A percentile compares a stretch with the other conserved stretches of the same genome.
These are phyloP conservation scores for Annulohypoxylon maeteangense DNA, from an alignment of 495 filamentous ascomycete genomes.

Conservation along the genomic window DNA sequence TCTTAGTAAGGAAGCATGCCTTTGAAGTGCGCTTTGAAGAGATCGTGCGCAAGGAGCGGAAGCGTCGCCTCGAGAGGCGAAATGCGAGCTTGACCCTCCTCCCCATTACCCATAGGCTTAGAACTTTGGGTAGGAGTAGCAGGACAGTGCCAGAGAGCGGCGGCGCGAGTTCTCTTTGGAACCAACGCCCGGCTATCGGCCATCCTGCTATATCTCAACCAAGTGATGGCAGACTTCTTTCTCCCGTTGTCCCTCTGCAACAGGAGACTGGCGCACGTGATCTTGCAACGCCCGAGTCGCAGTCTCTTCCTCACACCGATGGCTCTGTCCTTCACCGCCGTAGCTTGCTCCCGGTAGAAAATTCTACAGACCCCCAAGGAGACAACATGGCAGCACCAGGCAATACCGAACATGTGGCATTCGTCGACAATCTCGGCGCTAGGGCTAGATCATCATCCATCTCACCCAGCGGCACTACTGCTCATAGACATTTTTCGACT, in stretches of 20 bases:
- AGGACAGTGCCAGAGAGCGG: conserved; percentile 18
- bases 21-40: conserved; percentile 75
- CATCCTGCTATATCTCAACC: conserved; percentile 42
- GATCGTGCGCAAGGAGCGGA: conserved; percentile 63
- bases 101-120: conserved; percentile 42
- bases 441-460: conserved; percentile 34
- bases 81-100: conserved; percentile 40
- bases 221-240: conserved; percentile 32
- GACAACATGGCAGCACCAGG: neutral
- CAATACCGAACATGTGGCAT: conserved; percentile 38
- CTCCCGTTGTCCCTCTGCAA: conserved; percentile 26
- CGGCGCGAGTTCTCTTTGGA: neutral
- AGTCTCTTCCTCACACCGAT: neutral
- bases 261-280: neutral
- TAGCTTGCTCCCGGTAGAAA: neutral
- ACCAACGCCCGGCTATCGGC: neutral
- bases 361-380: neutral
- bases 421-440: conserved; percentile 30
- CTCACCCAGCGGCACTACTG: conserved; percentile 21
- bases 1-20: conserved; percentile 72
- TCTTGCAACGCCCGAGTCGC: neutral
- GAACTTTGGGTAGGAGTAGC: conserved; percentile 35
- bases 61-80: conserved; percentile 42
- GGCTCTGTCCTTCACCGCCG: neutral
- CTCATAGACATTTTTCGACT: conserved; percentile 28